Base-by-base conservation (phyloP, 2,329 filamentous ascomycete genomes). In the Shiraia sp. region DNA sequence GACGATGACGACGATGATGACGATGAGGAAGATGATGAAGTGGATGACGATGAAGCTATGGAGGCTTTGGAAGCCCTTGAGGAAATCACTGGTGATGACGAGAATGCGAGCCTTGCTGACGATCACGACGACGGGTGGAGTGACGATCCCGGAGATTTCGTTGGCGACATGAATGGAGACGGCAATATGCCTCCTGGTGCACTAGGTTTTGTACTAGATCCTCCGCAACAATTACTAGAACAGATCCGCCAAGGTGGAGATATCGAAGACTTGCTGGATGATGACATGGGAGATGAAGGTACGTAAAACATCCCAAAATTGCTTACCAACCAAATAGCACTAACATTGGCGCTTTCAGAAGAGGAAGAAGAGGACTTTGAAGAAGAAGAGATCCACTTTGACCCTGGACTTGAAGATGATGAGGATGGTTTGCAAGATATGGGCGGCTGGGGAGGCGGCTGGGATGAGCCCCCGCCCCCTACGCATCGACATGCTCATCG, bases 301-400 rank as follows among this genome's bases (percentile, higher is more conserved):
- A 63, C 47, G 86, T 87, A 22, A 22, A 22, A 22, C 8, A 19
- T n/a, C 27, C 10, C 16, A 16, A 27, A 12, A 13, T 5, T 30
- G 10, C 16, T 25, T 5, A 25, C 17, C 12, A 23, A 38, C 10
- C 7, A 12, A 24, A 35, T 16, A 31, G 54, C 35, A 54, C 48
- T 83, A 77, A 44, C 49, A 27, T 22, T 10, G n/a, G 10, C 45
- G 36, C 62, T 61, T 57, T 75, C 73, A 53, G 71, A 76, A 49
- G 78, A 77, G 23, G 76, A 76, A n/a, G 88, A 90, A 32, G 85
- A 87, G 13, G 86, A 87, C 28, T 84, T 85, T 30, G 82, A 85
- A 15, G 81, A 83, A 17, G 81, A 83, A 22, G 81, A 83, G 12
- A 79, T 87, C 53, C 84, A 75, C 23, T 79, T 76, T 50, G 73